Percentiles rank a stretch among this genome's conserved stretches.
Conservation (phyloP, 106 monocot species). For the Dendrobium catenatum region DNA sequence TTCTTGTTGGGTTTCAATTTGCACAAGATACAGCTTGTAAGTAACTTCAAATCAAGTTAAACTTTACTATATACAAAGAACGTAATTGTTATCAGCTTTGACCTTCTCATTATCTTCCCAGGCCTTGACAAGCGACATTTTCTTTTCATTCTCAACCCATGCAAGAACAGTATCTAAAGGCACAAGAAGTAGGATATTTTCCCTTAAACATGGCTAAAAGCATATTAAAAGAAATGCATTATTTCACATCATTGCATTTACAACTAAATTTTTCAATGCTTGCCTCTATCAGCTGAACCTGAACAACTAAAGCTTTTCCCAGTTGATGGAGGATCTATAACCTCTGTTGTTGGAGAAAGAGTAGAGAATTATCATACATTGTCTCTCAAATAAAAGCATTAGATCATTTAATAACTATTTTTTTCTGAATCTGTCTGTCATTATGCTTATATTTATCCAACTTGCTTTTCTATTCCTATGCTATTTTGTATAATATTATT, state of each 20-base stretch:
- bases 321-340: constrained; percentile 14
- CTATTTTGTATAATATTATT: too few species aligned
- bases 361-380: background rate
- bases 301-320: constrained; percentile 27
- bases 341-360: constrained; percentile 10
- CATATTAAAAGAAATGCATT: background rate
- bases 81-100: constrained; percentile 57
- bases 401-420: background rate
- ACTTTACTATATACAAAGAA: background rate
- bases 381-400: background rate
- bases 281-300: constrained; percentile 43
- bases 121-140: constrained; percentile 41
- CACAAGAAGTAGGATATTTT: background rate
- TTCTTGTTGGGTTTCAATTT: too few species aligned
- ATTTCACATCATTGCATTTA: too few species aligned
- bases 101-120: constrained; percentile 66
- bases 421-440: too few species aligned
- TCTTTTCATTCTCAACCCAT: constrained; percentile 47
- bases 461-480: too few species aligned
- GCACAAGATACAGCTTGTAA: background rate
- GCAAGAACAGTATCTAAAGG: constrained; percentile 41
- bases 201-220: background rate
- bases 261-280: background rate
- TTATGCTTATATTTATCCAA: too few species aligned
- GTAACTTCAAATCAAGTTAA: background rate